Percentiles rank a stretch among this genome's conserved stretches.
Evolutionary conservation across 1,284 basidiomycete genomes (phyloP).

Genomic region (Trichosporon sp.): DNA sequence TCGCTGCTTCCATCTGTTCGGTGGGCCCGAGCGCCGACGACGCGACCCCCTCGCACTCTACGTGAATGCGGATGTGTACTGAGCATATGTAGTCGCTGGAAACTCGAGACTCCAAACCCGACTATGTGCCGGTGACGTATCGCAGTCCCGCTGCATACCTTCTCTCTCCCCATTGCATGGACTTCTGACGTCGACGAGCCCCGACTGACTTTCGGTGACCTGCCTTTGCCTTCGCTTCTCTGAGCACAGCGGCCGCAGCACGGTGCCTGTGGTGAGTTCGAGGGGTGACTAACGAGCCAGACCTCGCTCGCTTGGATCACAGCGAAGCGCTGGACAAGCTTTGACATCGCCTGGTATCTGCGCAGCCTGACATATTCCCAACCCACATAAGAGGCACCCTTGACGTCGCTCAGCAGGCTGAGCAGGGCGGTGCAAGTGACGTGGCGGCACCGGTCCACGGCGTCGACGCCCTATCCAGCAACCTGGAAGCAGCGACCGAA

Average conservation of each 20-base stretch:
- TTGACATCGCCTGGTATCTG: background rate
- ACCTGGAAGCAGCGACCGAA: background rate
- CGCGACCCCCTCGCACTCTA: background rate
- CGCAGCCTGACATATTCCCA: background rate
- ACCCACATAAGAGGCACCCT: background rate
- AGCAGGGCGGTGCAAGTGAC: background rate
- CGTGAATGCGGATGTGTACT: background rate
- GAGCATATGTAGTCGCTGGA: no score
- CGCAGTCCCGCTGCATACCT: background rate
- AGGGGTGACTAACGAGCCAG: constrained; percentile 6
- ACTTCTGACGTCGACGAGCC: background rate
- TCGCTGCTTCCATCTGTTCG: background rate
- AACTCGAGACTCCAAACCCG: background rate
- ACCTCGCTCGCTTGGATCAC: background rate
- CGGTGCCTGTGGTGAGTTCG: background rate
- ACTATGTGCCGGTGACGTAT: background rate
- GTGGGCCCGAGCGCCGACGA: background rate
- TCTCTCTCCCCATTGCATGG: background rate
- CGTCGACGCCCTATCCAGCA: background rate
- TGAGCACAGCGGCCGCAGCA: background rate
- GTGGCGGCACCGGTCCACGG: background rate
- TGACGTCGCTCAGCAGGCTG: background rate
- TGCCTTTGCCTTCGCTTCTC: background rate
- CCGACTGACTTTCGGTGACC: constrained; percentile 4
- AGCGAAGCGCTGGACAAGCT: background rate